These are phyloP conservation scores for Curvularia eragrostidis DNA, from an alignment of 2,329 filamentous ascomycete species.

Conservation along the genomic window DNA sequence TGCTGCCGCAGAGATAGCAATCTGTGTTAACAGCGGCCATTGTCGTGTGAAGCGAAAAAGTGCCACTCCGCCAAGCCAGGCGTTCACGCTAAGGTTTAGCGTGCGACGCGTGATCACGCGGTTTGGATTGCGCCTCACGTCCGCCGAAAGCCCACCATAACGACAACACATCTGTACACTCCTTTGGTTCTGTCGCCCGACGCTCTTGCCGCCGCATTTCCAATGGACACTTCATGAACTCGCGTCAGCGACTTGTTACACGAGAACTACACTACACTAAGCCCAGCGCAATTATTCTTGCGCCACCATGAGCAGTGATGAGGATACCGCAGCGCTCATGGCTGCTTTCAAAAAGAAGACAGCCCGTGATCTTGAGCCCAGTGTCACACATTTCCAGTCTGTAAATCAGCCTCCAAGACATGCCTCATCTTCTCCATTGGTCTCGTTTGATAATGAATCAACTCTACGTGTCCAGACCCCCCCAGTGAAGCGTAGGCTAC, in stretches of 20 bases:
- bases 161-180: not conserved
- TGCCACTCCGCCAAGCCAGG: slow-evolving; percentile 11
- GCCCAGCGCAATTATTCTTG: not conserved
- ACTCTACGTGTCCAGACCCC: not conserved
- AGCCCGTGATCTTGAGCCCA: not conserved
- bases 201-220: not conserved
- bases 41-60: slow-evolving; percentile 9
- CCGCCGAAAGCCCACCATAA: not conserved
- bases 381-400: not conserved
- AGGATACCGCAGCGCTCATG: slow-evolving; percentile 36
- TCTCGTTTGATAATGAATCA: slow-evolving; percentile 3
- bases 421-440: slow-evolving; percentile 22
- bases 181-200: not conserved
- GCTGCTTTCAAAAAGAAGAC: slow-evolving; percentile 34
- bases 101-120: slow-evolving; percentile 24
- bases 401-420: slow-evolving; percentile 5
- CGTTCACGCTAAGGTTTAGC: slow-evolving; percentile 6
- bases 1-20: not conserved
- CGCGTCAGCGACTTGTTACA: not conserved
- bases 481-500: slow-evolving; percentile 18
- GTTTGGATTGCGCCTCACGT: slow-evolving; percentile 2
- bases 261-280: not conserved
- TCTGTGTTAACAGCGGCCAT: not conserved
- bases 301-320: slow-evolving; percentile 35
- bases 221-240: not conserved